These are phyloP conservation scores for Aristolochia contorta DNA, from an alignment of 164 flowering plant species.

Conservation along the genomic window DNA sequence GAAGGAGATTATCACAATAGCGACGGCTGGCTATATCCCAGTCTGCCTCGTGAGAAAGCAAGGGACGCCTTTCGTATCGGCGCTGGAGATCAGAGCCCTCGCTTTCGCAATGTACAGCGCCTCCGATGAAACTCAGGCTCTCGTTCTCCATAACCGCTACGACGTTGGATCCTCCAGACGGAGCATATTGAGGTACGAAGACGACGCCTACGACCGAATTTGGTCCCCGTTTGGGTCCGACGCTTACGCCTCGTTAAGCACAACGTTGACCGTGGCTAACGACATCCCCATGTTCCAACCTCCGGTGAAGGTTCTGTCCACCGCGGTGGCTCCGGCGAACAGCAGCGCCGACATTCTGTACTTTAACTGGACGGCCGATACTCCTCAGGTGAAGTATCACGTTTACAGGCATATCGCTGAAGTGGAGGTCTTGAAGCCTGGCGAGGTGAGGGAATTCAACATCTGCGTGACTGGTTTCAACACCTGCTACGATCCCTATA, in stretches of 20 bases:
- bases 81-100: slow-evolving; percentile 24
- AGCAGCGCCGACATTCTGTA: not conserved
- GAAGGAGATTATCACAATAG: slow-evolving; percentile 23
- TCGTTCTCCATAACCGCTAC: not conserved
- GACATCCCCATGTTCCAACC: not conserved
- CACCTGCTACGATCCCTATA: slow-evolving; percentile 3
- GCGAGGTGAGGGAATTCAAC: slow-evolving; percentile 24
- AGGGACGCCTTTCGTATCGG: slow-evolving; percentile 40
- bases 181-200: not conserved
- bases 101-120: not conserved
- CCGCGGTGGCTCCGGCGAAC: not conserved
- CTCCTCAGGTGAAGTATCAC: slow-evolving; percentile 4
- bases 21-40: slow-evolving; percentile 8
- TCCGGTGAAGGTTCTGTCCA: not conserved
- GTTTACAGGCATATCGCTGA: slow-evolving; percentile 32
- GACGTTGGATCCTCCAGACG: not conserved
- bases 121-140: not conserved
- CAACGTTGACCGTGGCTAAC: not conserved
- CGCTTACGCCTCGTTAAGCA: not conserved
- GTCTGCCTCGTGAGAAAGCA: slow-evolving; percentile 30
- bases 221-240: not conserved
- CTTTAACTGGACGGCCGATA: not conserved
- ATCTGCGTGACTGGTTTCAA: slow-evolving; percentile 12
- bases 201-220: not conserved
- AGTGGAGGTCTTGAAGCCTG: slow-evolving; percentile 8